Evolutionary conservation across 108 stramenopile genomes (phyloP).

Genomic region (Cyclotella atomus): DNA sequence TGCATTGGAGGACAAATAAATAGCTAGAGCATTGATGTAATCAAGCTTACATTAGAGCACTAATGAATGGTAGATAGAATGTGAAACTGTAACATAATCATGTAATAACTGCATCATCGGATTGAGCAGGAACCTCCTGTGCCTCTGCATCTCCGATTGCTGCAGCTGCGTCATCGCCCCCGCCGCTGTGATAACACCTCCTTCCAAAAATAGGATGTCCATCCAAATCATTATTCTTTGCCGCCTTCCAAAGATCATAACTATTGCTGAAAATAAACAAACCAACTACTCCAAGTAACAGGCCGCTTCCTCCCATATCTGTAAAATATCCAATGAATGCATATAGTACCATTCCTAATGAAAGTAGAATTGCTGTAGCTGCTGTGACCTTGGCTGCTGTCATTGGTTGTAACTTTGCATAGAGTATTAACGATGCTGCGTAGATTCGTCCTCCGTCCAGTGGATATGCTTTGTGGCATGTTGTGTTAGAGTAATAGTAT

Average conservation of each 20-base stretch:
- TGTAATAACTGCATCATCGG: slow-evolving; percentile 1
- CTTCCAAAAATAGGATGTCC: slow-evolving; percentile 44
- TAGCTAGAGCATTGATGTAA: too few species aligned
- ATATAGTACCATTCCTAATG: slow-evolving; percentile 24
- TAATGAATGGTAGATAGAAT: background rate
- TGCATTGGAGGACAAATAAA: too few species aligned
- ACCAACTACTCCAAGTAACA: slow-evolving; percentile 35
- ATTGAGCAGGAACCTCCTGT: slow-evolving; percentile 20
- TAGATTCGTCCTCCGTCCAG: slow-evolving; percentile 50
- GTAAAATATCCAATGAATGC: slow-evolving; percentile 23
- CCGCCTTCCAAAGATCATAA: slow-evolving; percentile 16
- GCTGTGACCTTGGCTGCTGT: slow-evolving; percentile 44
- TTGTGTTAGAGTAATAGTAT: background rate
- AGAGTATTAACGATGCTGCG: slow-evolving; percentile 41
- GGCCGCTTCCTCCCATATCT: background rate
- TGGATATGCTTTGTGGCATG: slow-evolving; percentile 15
- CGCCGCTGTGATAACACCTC: slow-evolving; percentile 11
- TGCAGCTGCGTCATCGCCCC: background rate
- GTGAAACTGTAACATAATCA: background rate
- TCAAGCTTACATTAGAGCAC: too few species aligned
- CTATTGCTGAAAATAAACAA: slow-evolving; percentile 33
- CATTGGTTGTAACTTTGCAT: slow-evolving; percentile 17
- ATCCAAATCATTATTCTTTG: slow-evolving; percentile 12
- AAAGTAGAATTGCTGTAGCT: slow-evolving; percentile 33
- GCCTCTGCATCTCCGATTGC: too few species aligned